Conservation (phyloP, 441 rosid genomes). For the Flueggea neowawraea region DNA sequence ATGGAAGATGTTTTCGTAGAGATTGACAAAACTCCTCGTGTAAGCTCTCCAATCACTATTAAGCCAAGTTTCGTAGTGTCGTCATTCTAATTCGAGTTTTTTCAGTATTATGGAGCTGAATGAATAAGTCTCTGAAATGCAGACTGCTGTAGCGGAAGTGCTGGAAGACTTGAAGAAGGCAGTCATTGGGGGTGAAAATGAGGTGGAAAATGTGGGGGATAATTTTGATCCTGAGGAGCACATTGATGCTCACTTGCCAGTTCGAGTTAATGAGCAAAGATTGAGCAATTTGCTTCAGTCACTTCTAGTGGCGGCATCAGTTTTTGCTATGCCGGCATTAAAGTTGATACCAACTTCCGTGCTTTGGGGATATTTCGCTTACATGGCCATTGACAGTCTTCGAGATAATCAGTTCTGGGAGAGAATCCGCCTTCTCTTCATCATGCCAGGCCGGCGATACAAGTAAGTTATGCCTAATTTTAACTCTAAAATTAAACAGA, state of each 20-base stretch:
- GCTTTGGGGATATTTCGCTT: too few species aligned
- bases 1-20: conserved; percentile 46
- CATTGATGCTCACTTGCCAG: conserved; percentile 51
- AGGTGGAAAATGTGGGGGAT: conserved; percentile 11
- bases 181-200: conserved; percentile 24
- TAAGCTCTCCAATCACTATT: conserved; percentile 16
- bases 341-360: conserved; percentile 51
- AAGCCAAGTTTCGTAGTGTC: too few species aligned
- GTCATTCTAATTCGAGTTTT: too few species aligned
- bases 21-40: conserved; percentile 29
- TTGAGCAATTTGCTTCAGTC: conserved; percentile 50
- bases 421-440: too few species aligned
- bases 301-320: conserved; percentile 34
- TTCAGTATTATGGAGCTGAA: background rate
- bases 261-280: conserved; percentile 56
- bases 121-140: background rate
- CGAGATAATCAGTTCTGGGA: too few species aligned
- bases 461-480: conserved; percentile 39
- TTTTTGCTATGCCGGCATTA: conserved; percentile 40
- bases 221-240: conserved; percentile 45
- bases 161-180: conserved; percentile 44
- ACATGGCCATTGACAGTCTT: too few species aligned
- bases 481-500: too few species aligned
- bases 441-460: too few species aligned
- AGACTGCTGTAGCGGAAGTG: conserved; percentile 29